Base-by-base conservation (phyloP, 176 grass and related monocot species). In the Zoysia pacifica region DNA sequence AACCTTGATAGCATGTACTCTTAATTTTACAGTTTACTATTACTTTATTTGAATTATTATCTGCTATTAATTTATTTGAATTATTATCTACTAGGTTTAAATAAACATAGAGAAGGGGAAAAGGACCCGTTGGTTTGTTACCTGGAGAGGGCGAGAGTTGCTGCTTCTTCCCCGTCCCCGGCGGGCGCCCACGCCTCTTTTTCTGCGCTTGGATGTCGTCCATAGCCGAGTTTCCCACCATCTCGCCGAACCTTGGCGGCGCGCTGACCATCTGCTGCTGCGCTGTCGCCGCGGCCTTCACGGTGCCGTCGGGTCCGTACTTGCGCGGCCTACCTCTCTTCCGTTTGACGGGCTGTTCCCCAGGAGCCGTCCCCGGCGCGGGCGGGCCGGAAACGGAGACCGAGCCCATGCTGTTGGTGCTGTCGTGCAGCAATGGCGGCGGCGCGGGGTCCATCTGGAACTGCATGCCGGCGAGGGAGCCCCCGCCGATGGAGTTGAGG, bases 281-380 rank as follows among this genome's bases (percentile, higher is more conserved):
- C 75, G 13, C 51, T 14, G 59, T 5, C 15, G 69, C 19, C 2
- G 87, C n/a, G 20, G 65, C 20, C 37, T 74, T 87, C 82, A 86
- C 84, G 55, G 86, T 89, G 11, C 91, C 94, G 67, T 97, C 94
- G 2, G 88, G 88, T 11, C 88, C 89, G 74, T 97, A 97, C 81
- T 97, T 97, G 54, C 94, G 84, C 18, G 91, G 94, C 62, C 94
- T 75, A 18, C 94, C 94, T 52, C 94, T 35, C 69, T 93, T 97
- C 38, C 90, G 81, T 69, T 91, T 97, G 15, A 97, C 75, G 2
- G 70, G 83, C 36, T 86, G 74, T 9, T 81, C 75, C 11, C 14
- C 75, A 8, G 18, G 49, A 36, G 14, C 67, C 6, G 55, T 10
- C 6, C 45, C 70, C 39, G n/a, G 38, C 20, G 65, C 9, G 2